These are phyloP conservation scores for Barnettozyma californica DNA, from an alignment of 805 yeast genomes.

Conservation along the genomic window DNA sequence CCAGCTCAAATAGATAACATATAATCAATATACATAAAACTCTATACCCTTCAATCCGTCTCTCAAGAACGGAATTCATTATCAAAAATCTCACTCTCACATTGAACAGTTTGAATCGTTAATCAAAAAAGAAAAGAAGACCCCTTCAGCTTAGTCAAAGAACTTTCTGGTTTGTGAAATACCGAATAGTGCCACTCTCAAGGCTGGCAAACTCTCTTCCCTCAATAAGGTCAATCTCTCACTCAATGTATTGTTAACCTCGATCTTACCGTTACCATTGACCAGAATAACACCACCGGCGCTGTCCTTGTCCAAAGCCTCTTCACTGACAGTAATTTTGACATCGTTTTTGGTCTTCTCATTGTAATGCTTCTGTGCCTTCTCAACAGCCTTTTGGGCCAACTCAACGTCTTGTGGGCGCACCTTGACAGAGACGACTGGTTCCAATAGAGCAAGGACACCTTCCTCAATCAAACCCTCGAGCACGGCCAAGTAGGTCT, in stretches of 20 bases:
- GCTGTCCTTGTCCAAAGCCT: constrained; percentile 46
- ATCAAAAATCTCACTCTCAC: neutral
- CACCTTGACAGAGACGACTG: constrained; percentile 56
- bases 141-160: constrained; percentile 52
- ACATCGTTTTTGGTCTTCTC: constrained; percentile 55
- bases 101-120: neutral
- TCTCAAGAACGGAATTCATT: neutral
- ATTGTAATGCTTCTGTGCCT: constrained; percentile 60
- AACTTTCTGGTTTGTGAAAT: constrained; percentile 82
- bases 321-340: constrained; percentile 50
- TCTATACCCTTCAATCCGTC: neutral
- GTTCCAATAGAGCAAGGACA: constrained; percentile 67
- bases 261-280: constrained; percentile 75
- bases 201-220: constrained; percentile 85
- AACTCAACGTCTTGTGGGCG: constrained; percentile 58
- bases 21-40: constrained; percentile 3
- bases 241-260: constrained; percentile 87
- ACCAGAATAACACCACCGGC: constrained; percentile 84
- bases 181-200: constrained; percentile 86
- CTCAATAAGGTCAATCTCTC: constrained; percentile 84
- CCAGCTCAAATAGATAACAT: neutral
- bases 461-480: constrained; percentile 78
- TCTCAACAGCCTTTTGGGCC: constrained; percentile 53
- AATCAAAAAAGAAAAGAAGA: neutral
- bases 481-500: constrained; percentile 63